Conservation (phyloP, 1,284 basidiomycete genomes). For the Cryptococcus wingfieldii region DNA sequence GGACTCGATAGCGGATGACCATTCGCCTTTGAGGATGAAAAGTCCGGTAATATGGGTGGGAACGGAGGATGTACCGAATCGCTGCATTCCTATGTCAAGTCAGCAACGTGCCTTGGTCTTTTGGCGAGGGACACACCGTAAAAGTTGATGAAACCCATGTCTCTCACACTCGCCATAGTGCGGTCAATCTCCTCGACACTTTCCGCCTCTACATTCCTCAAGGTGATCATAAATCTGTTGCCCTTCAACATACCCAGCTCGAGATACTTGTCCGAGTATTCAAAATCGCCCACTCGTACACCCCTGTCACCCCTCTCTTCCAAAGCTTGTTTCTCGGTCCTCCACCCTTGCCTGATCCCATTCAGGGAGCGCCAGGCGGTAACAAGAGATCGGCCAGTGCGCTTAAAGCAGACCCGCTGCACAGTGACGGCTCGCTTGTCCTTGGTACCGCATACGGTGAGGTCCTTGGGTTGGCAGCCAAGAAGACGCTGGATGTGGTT, state of each 20-base stretch:
- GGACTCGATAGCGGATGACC: constrained; percentile 78
- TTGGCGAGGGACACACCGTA: constrained; percentile 60
- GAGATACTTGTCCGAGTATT: constrained; percentile 72
- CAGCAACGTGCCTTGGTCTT: no score
- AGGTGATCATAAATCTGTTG: constrained; percentile 89
- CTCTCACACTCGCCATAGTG: constrained; percentile 74
- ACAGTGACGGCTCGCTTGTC: constrained; percentile 96
- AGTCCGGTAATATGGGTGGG: constrained; percentile 93
- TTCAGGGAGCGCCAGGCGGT: constrained; percentile 80
- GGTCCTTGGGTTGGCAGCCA: constrained; percentile 68
- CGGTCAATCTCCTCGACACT: constrained; percentile 66
- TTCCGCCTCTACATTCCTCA: constrained; percentile 78
- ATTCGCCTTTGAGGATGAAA: constrained; percentile 79
- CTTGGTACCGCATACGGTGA: constrained; percentile 92
- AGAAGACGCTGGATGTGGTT: constrained; percentile 71
- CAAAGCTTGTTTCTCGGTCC: constrained; percentile 58
- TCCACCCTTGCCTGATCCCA: constrained; percentile 57
- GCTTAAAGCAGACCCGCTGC: constrained; percentile 80
- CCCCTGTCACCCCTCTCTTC: constrained; percentile 81
- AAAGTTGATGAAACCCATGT: constrained; percentile 93
- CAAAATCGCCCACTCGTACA: constrained; percentile 80
- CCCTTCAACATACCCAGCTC: constrained; percentile 94
- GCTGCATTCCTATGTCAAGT: constrained; percentile 75
- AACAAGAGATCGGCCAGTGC: constrained; percentile 72
- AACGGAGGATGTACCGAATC: constrained; percentile 93